Percentiles rank a stretch among this genome's conserved stretches.
These are phyloP conservation scores for Cytospora leucostoma DNA, from an alignment of 2,329 filamentous ascomycete species.

Conservation along the genomic window DNA sequence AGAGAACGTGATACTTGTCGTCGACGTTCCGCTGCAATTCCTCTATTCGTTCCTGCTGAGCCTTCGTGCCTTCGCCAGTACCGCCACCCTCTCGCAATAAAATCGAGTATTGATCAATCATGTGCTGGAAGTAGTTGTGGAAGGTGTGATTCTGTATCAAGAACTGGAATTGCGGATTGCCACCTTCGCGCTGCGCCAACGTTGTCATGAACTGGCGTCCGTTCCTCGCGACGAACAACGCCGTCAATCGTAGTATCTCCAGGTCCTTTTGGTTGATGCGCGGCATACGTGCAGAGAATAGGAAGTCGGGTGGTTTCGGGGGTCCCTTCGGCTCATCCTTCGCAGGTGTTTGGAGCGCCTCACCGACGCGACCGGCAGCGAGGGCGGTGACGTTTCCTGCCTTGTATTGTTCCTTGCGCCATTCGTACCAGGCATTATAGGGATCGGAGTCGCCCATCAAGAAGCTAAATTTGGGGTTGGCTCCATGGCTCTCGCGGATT, in stretches of 20 bases:
- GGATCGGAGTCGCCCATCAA: conserved; percentile 77
- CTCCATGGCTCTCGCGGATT: conserved; percentile 80
- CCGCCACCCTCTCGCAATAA: conserved; percentile 69
- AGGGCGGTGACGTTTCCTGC: conserved; percentile 80
- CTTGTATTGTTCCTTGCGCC: conserved; percentile 84
- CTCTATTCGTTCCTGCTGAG: conserved; percentile 70
- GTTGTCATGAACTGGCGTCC: conserved; percentile 90
- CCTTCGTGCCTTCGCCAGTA: conserved; percentile 65
- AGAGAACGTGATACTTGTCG: conserved; percentile 79
- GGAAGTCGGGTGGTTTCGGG: conserved; percentile 80
- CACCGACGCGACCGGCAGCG: conserved; percentile 71
- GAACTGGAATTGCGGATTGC: conserved; percentile 96
- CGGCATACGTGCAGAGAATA: conserved; percentile 95
- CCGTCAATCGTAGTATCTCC: conserved; percentile 72
- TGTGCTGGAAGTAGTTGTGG: conserved; percentile 90
- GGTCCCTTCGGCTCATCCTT: conserved; percentile 77
- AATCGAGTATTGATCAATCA: conserved; percentile 91
- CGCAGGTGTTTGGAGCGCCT: conserved; percentile 53
- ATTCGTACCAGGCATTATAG: conserved; percentile 86
- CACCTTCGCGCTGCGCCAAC: conserved; percentile 82
- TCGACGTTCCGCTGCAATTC: conserved; percentile 74
- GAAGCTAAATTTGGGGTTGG: conserved; percentile 91
- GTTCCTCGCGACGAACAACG: conserved; percentile 89
- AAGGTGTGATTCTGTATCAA: conserved; percentile 92
- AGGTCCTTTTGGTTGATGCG: conserved; percentile 95